A percentile compares a stretch with the other conserved stretches of the same genome.
phyloP scores from a whole-genome alignment of 768 basidiomycete genomes.

The Lanmaoa rubissima region DNA sequence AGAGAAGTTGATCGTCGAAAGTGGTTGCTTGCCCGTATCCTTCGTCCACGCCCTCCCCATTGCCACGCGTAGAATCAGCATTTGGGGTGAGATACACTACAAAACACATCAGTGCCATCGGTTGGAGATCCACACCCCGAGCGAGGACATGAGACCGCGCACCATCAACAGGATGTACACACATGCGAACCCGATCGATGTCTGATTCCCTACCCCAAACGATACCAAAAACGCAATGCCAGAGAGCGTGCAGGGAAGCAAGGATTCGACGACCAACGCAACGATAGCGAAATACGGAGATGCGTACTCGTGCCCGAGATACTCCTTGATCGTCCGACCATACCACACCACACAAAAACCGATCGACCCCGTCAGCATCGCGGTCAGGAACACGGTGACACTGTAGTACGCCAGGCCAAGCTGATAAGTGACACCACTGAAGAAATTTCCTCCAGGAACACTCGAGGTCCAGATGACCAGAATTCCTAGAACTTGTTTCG shows the following conservation, averaged over 20 bases:
- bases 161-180: conserved; percentile 14
- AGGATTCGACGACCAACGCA: conserved; percentile 10
- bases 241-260: conserved; percentile 13
- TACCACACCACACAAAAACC: too few species aligned
- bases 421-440: too few species aligned
- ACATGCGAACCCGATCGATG: neutral
- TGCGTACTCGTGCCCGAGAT: too few species aligned
- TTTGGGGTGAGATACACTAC: conserved; percentile 17
- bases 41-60: neutral
- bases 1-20: neutral
- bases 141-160: neutral
- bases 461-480: too few species aligned
- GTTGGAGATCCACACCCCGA: neutral
- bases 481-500: too few species aligned
- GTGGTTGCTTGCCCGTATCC: neutral
- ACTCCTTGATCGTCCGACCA: too few species aligned
- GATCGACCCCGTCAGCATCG: too few species aligned
- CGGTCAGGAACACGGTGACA: too few species aligned
- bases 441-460: too few species aligned
- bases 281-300: neutral
- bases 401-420: too few species aligned
- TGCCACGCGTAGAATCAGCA: conserved; percentile 14
- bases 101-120: neutral
- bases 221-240: conserved; percentile 13
- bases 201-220: neutral